Evolutionary conservation across 73 alveolate genomes (phyloP).

Genomic region (Paramecium primaurelia): DNA sequence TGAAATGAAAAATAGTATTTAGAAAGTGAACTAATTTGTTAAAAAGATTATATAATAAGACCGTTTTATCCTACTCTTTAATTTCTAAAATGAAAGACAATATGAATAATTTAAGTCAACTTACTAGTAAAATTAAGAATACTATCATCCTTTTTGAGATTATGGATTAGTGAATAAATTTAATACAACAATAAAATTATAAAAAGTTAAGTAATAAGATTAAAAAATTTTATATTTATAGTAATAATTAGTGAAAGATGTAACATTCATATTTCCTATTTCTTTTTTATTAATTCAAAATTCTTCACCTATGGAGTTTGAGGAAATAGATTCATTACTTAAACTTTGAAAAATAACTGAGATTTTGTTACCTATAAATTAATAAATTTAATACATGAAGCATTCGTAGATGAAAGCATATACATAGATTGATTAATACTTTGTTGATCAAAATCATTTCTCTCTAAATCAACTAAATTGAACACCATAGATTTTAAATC

Average conservation of each 20-base stretch:
- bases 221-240: neutral
- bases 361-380: neutral
- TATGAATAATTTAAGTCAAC: neutral
- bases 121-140: neutral
- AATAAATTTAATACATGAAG: neutral
- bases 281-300: neutral
- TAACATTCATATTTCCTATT: neutral
- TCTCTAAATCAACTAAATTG: neutral
- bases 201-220: neutral
- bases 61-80: too few relatives aligned
- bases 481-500: neutral
- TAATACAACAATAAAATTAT: neutral
- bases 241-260: neutral
- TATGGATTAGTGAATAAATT: neutral
- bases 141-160: neutral
- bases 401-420: neutral
- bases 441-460: neutral
- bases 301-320: neutral
- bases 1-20: too few relatives aligned
- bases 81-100: neutral
- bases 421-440: neutral
- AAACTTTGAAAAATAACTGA: neutral
- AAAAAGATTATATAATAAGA: too few relatives aligned
- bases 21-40: too few relatives aligned
- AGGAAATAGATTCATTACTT: neutral